These are phyloP conservation scores for Tolypocladium amazonense DNA, from an alignment of 2,329 filamentous ascomycete genomes.

Conservation along the genomic window DNA sequence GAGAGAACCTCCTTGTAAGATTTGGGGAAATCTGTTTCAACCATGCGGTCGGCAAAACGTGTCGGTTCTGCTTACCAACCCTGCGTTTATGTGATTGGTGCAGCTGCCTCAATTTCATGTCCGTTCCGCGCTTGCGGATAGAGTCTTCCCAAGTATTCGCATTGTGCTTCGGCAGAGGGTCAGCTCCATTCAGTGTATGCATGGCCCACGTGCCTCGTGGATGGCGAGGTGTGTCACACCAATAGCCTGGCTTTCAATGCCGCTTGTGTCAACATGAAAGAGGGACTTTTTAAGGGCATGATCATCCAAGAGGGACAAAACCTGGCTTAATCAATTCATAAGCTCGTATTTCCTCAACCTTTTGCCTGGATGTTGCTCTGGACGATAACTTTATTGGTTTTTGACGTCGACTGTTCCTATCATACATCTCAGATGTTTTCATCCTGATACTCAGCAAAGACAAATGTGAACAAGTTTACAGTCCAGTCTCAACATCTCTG, in stretches of 20 bases:
- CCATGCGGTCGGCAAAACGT: too few species aligned
- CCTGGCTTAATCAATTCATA: background rate
- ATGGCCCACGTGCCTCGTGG: background rate
- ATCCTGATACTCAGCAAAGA: background rate
- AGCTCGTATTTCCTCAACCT: background rate
- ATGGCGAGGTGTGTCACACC: background rate
- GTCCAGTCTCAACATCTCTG: background rate
- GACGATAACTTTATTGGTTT: too few species aligned
- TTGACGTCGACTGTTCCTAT: too few species aligned
- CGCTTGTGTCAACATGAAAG: too few species aligned
- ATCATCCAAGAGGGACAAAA: background rate
- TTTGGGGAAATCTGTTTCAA: too few species aligned
- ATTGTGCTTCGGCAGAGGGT: background rate
- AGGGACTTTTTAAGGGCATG: background rate
- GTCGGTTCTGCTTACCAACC: too few species aligned
- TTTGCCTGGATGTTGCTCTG: background rate
- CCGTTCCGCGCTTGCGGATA: too few species aligned
- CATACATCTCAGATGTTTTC: too few species aligned
- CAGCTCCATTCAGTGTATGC: background rate
- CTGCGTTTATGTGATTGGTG: too few species aligned
- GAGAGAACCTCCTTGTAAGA: too few species aligned
- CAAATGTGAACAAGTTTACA: background rate
- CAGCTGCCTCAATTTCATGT: too few species aligned
- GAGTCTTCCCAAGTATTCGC: background rate
- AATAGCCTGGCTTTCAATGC: background rate